Percentiles rank a stretch among this genome's conserved stretches.
These are phyloP conservation scores for Pythium oligandrum DNA, from an alignment of 352 stramenopile genomes.

Conservation along the genomic window DNA sequence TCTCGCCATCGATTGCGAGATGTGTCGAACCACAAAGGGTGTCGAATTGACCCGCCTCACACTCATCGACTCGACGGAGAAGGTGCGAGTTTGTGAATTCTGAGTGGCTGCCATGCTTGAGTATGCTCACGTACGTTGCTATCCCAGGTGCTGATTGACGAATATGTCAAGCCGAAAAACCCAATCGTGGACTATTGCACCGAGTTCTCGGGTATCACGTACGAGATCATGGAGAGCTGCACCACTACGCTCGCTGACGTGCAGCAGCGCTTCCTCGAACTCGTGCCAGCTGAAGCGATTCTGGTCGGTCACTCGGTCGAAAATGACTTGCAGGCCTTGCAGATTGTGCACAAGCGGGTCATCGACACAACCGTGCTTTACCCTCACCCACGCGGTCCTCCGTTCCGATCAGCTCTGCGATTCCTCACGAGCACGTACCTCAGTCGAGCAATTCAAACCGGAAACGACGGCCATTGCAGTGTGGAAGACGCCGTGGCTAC, in stretches of 20 bases:
- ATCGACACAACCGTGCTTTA: conserved; percentile 84
- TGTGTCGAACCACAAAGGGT: conserved; percentile 84
- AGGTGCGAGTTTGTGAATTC: conserved; percentile 11
- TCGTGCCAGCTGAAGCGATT: conserved; percentile 66
- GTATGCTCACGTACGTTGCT: neutral
- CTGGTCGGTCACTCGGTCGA: conserved; percentile 88
- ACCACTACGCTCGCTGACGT: conserved; percentile 56
- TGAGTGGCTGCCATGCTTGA: neutral
- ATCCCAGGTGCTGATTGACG: conserved; percentile 58
- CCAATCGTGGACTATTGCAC: conserved; percentile 87
- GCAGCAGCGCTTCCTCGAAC: conserved; percentile 51
- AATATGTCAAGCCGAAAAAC: conserved; percentile 75
- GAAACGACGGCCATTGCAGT: conserved; percentile 70
- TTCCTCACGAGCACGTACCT: conserved; percentile 74
- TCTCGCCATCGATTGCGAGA: conserved; percentile 83
- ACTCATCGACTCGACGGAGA: conserved; percentile 61
- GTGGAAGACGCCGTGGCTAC: conserved; percentile 76
- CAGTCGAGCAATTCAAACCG: conserved; percentile 67
- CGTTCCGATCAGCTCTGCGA: conserved; percentile 71
- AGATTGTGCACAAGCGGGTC: conserved; percentile 63
- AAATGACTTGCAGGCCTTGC: conserved; percentile 74
- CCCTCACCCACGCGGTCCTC: conserved; percentile 69
- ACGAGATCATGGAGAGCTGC: conserved; percentile 71
- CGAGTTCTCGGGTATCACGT: conserved; percentile 81
- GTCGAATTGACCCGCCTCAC: conserved; percentile 76